phyloP scores from a whole-genome alignment of 305 asterid genomes.

The Ilex paraguariensis region DNA sequence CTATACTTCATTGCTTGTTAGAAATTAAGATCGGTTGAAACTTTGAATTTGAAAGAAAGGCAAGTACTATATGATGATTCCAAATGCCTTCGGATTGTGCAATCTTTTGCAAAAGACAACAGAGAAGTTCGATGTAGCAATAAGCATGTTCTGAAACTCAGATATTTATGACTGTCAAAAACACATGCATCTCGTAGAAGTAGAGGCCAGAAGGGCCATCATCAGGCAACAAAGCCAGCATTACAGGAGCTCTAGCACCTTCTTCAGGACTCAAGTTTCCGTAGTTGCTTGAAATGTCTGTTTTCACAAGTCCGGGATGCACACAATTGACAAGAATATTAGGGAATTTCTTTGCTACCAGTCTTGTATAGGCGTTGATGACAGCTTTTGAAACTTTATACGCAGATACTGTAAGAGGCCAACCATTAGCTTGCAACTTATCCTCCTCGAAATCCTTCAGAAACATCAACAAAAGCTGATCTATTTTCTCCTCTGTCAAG shows the following conservation, averaged over 20 bases:
- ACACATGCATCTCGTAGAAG: background rate
- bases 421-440: background rate
- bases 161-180: too few species aligned
- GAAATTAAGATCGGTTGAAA: too few species aligned
- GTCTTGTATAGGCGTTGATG: background rate
- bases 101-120: too few species aligned
- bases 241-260: slow-evolving; percentile 1
- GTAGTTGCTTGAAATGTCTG: background rate
- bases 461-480: background rate
- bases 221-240: background rate
- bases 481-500: background rate
- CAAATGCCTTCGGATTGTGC: too few species aligned
- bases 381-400: background rate
- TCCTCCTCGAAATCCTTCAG: background rate
- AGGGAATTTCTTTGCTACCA: background rate
- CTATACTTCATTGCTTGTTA: too few species aligned
- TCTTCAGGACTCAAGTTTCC: background rate
- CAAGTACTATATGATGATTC: too few species aligned
- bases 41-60: too few species aligned
- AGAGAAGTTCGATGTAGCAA: too few species aligned
- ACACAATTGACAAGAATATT: background rate
- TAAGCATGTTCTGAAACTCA: too few species aligned
- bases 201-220: background rate
- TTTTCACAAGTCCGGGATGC: background rate
- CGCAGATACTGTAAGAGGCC: background rate